phyloP scores from a whole-genome alignment of 139 green algal genomes.

The Picochlorum sp. region DNA sequence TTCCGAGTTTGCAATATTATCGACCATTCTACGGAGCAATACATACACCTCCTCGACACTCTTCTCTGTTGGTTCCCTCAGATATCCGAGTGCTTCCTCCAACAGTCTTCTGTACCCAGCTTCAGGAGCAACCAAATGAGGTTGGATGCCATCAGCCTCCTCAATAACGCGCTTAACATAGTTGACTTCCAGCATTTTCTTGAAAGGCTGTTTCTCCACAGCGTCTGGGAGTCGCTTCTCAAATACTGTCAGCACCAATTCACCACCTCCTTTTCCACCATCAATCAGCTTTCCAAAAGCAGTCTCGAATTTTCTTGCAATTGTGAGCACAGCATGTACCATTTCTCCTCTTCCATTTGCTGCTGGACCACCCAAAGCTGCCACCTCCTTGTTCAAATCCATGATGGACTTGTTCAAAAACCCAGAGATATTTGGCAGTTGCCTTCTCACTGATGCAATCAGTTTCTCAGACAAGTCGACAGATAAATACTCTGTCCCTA shows the following conservation, averaged over 20 bases:
- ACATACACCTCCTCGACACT: constrained; percentile 66
- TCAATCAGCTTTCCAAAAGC: constrained; percentile 69
- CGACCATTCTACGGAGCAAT: constrained; percentile 75
- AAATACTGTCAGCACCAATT: constrained; percentile 82
- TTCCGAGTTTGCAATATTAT: constrained; percentile 39
- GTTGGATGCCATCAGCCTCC: constrained; percentile 93
- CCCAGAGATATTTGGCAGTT: constrained; percentile 73
- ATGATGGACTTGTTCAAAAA: constrained; percentile 64
- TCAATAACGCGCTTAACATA: constrained; percentile 82
- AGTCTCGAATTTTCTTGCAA: constrained; percentile 76
- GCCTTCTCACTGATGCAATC: constrained; percentile 65
- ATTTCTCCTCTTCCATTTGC: constrained; percentile 61
- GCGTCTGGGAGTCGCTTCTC: constrained; percentile 80
- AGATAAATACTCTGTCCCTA: constrained; percentile 63
- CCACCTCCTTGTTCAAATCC: constrained; percentile 60
- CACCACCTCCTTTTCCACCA: constrained; percentile 69
- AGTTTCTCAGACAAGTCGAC: constrained; percentile 68
- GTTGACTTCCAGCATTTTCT: constrained; percentile 71
- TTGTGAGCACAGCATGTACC: constrained; percentile 79
- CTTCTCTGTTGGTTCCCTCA: constrained; percentile 37
- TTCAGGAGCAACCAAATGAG: constrained; percentile 94
- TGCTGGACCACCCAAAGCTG: constrained; percentile 49
- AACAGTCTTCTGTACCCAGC: constrained; percentile 87
- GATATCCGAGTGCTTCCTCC: constrained; percentile 41
- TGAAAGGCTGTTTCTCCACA: constrained; percentile 79